Evolutionary conservation across 768 basidiomycete genomes (phyloP), one percentile per base, ranked within the genome.

Genomic region (Tulasnella sp.): DNA sequence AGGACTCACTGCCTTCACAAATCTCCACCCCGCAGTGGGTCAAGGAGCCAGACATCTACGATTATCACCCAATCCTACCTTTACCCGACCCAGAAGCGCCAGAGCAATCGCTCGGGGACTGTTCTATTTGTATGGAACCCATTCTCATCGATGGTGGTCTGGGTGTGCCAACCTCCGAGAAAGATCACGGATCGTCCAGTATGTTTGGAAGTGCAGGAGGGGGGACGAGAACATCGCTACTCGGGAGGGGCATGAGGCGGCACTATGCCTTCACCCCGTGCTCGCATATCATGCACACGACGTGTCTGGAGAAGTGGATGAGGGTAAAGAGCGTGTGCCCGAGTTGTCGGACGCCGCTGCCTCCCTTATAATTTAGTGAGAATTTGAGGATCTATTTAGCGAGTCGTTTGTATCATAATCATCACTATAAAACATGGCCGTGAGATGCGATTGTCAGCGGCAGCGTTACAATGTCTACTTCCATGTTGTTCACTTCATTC

Each of bases 81-180:
- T 63, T 79, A 1, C 76, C 83, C 0, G 87, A 91, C 66, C 68
- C 84, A 0, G 89, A 92, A 68, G 77, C 85, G 1, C 82, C 84
- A 1, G 84, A 84, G 46, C 81, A 84, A 63, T 78, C 84, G 2
- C 72, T 90, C 15, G 90, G 87, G 5, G 89, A 93, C 67, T 96
- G 92, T 65, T 81, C 89, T 4, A 93, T 96, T 53, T 94, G 92
- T 66, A 92, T 94, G 89, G 92, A 94, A 60, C 78, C 81, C 3
- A 92, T 93, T 63, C 66, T 79, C 42, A 68, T 24, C 78, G 81
- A 5, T 38, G 34, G 34, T 15, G 34, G 34, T 38, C 34, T 38
- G 15, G 34, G 34, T 15, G 34, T 11, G 22, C 68, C 64, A 62
- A 51, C n/a, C n/a, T 52, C 62, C 27, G 46, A 11, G 41, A 64